These are phyloP conservation scores for Anthracocystis panici-leucophaei DNA, from an alignment of 1,284 basidiomycete species.

Conservation along the genomic window DNA sequence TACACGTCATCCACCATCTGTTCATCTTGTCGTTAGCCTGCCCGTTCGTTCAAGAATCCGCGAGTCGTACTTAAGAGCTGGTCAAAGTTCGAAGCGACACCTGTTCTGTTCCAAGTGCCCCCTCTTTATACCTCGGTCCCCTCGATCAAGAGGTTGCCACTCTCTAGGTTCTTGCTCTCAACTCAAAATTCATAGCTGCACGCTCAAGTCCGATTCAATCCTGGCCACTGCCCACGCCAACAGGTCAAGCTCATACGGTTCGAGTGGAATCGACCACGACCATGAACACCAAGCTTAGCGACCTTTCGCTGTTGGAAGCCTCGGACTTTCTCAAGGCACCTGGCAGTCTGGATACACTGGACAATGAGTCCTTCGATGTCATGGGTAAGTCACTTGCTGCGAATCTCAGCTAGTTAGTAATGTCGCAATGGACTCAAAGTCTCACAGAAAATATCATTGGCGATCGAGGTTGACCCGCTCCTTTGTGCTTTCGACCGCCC, in stretches of 20 bases:
- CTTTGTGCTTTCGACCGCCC: constrained; percentile 4
- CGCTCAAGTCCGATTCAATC: constrained; percentile 7
- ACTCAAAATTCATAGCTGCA: background rate
- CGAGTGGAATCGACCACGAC: constrained; percentile 6
- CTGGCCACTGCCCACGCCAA: background rate
- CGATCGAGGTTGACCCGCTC: background rate
- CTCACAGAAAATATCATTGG: background rate
- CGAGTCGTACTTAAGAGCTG: background rate
- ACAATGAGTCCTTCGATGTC: constrained; percentile 43
- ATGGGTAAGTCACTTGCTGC: constrained; percentile 31
- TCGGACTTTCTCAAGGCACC: constrained; percentile 61
- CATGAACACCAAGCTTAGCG: constrained; percentile 55
- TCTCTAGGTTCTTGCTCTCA: constrained; percentile 6
- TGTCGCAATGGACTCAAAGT: background rate
- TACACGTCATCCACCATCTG: constrained; percentile 11
- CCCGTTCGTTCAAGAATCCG: background rate
- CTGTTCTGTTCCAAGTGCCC: background rate
- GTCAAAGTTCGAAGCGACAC: background rate
- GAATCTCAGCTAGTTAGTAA: background rate
- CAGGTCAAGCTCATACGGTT: background rate
- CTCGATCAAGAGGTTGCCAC: background rate
- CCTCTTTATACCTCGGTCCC: background rate
- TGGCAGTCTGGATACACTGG: constrained; percentile 30
- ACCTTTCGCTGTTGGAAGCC: constrained; percentile 47
- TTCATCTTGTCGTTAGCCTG: background rate